Percentiles rank a stretch among this genome's conserved stretches.
These are phyloP conservation scores for Coemansia sp. DNA, from an alignment of 192 early-diverging fungal genomes.

Conservation along the genomic window DNA sequence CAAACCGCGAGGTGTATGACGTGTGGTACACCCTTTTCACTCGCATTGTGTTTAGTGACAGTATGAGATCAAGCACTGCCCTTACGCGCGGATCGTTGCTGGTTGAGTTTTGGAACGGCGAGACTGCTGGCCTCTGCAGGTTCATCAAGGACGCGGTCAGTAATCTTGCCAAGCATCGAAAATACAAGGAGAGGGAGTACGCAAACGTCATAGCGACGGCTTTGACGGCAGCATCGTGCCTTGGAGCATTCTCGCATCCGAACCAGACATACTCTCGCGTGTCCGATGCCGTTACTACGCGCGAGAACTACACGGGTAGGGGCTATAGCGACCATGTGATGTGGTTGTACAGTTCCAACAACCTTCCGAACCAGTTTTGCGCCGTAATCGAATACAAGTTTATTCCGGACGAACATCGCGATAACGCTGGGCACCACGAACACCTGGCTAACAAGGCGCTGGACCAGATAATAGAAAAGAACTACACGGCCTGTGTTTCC, in stretches of 20 bases:
- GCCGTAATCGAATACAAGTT: constrained; percentile 41
- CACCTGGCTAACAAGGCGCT: constrained; percentile 15
- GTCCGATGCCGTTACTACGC: constrained; percentile 5
- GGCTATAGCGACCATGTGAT: constrained; percentile 18
- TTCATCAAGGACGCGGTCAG: neutral
- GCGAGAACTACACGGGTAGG: constrained; percentile 13
- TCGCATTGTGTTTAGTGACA: constrained; percentile 9
- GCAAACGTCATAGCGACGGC: neutral
- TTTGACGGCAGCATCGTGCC: neutral
- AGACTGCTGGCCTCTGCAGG: neutral
- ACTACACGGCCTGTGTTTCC: constrained; percentile 23
- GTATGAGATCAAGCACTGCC: neutral
- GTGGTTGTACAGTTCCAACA: constrained; percentile 19
- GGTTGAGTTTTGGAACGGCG: neutral
- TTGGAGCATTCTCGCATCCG: constrained; percentile 7
- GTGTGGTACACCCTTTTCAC: constrained; percentile 27
- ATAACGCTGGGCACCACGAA: constrained; percentile 7
- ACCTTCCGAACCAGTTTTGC: constrained; percentile 34
- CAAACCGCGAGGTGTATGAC: constrained; percentile 33
- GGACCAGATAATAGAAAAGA: constrained; percentile 16
- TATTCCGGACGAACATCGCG: constrained; percentile 11
- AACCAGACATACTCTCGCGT: neutral
- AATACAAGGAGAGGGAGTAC: neutral
- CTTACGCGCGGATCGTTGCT: neutral
- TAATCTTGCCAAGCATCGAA: neutral